Conservation (phyloP, 352 stramenopile species). For the Stramenopiles sp. region DNA sequence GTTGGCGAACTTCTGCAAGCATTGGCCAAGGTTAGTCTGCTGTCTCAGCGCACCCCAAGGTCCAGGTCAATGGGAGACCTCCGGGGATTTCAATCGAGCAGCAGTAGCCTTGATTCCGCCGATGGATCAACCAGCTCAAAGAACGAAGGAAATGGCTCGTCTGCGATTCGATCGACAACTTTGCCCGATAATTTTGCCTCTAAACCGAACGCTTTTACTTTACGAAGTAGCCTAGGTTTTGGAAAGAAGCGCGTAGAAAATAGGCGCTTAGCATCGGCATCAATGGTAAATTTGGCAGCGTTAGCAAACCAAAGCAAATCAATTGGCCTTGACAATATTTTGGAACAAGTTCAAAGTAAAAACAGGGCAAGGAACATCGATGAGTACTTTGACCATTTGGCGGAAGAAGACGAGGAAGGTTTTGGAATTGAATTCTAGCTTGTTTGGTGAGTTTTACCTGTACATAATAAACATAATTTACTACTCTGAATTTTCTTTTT, state of each 20-base stretch:
- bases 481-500: too few species aligned
- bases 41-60: background rate
- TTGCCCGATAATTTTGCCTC: background rate
- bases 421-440: too few species aligned
- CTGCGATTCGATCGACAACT: background rate
- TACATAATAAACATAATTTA: too few species aligned
- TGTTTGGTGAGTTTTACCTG: too few species aligned
- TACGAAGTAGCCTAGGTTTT: background rate
- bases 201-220: background rate
- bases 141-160: background rate
- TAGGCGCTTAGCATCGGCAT: background rate
- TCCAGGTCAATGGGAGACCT: constrained; percentile 5
- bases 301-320: constrained; percentile 9
- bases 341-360: background rate
- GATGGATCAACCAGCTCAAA: background rate
- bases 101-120: background rate
- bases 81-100: background rate
- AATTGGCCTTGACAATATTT: background rate
- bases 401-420: constrained; percentile 4
- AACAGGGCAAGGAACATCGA: background rate
- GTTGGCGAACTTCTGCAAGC: constrained; percentile 75
- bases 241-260: background rate
- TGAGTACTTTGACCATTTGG: constrained; percentile 6
- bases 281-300: constrained; percentile 10
- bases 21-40: constrained; percentile 40